These are phyloP conservation scores for Boechera divaricarpa DNA, from an alignment of 345 rosid species.

Conservation along the genomic window DNA sequence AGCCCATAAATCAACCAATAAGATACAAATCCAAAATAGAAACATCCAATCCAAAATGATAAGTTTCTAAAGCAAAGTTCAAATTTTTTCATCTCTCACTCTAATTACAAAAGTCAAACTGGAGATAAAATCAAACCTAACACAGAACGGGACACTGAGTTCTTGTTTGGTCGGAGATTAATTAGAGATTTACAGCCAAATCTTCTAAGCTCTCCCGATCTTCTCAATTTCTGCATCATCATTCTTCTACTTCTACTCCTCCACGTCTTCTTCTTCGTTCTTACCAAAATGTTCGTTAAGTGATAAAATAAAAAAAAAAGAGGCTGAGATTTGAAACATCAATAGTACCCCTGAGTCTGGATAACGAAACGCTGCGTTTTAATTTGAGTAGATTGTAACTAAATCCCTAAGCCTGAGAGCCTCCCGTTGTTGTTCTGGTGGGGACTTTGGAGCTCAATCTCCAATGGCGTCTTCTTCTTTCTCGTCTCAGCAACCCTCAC, in stretches of 20 bases:
- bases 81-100: not conserved
- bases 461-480: slow-evolving; percentile 72
- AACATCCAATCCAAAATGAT: not conserved
- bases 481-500: slow-evolving; percentile 53
- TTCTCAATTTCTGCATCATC: slow-evolving; percentile 61
- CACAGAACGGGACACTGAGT: slow-evolving; percentile 26
- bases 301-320: not conserved
- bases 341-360: slow-evolving; percentile 2
- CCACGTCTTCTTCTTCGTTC: not conserved
- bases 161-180: slow-evolving; percentile 40
- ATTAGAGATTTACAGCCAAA: slow-evolving; percentile 38
- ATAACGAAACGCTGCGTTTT: slow-evolving; percentile 49
- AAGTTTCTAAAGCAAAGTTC: not conserved
- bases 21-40: not conserved
- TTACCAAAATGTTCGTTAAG: slow-evolving; percentile 16
- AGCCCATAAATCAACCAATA: slow-evolving; percentile 31
- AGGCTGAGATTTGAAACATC: not conserved
- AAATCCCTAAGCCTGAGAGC: slow-evolving; percentile 42
- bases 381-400: not conserved
- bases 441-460: slow-evolving; percentile 35
- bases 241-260: not conserved
- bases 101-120: not conserved
- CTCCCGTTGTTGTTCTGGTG: slow-evolving; percentile 27
- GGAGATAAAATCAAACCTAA: slow-evolving; percentile 41
- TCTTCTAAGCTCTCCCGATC: slow-evolving; percentile 44